A percentile compares a stretch with the other conserved stretches of the same genome.
Evolutionary conservation across 345 rosid species (phyloP).

Genomic region (Clausena lansium): DNA sequence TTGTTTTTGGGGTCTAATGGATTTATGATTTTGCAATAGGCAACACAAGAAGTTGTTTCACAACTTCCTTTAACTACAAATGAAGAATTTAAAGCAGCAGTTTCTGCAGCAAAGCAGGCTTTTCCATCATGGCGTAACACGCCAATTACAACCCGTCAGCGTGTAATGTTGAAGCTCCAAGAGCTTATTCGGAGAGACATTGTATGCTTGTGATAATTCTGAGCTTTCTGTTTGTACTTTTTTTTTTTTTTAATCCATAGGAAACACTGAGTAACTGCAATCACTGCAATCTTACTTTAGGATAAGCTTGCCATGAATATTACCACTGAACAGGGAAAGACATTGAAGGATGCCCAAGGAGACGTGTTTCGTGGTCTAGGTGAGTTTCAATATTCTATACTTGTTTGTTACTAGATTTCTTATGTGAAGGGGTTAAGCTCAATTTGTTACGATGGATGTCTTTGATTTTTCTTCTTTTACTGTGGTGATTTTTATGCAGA

Average conservation of each 20-base stretch:
- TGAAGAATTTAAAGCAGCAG: constrained; percentile 90
- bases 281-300: constrained; percentile 31
- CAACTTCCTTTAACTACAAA: constrained; percentile 82
- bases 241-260: constrained; percentile 2
- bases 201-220: constrained; percentile 35
- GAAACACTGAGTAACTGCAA: not conserved
- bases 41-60: constrained; percentile 91
- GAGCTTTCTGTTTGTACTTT: not conserved
- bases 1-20: not conserved
- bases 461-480: not conserved
- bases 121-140: constrained; percentile 87
- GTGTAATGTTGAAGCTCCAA: constrained; percentile 89
- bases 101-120: constrained; percentile 82
- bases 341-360: constrained; percentile 95
- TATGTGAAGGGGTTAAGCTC: not conserved
- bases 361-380: constrained; percentile 98
- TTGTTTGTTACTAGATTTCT: constrained; percentile 11
- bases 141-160: constrained; percentile 82
- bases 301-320: constrained; percentile 90
- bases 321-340: constrained; percentile 95
- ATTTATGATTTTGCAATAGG: constrained; percentile 41
- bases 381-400: constrained; percentile 22
- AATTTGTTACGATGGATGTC: not conserved
- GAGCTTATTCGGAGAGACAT: constrained; percentile 88
- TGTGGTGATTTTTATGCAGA: constrained; percentile 50